Evolutionary conservation across 1,139 yeast species (phyloP).

Genomic region (Candida sp.): DNA sequence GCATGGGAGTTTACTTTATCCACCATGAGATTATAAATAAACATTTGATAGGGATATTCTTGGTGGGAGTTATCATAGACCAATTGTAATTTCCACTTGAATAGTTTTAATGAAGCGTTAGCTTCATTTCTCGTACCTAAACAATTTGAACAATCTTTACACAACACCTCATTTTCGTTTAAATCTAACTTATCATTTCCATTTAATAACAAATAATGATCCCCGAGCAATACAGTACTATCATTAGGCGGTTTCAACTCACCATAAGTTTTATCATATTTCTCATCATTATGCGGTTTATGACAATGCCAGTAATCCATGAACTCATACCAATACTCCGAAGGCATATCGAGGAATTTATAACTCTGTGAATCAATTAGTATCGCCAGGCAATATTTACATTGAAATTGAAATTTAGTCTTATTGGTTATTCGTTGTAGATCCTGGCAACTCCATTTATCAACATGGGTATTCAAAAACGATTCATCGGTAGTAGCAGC

Average conservation of each 20-base stretch:
- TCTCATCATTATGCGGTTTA: slow-evolving; percentile 53
- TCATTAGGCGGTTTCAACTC: slow-evolving; percentile 43
- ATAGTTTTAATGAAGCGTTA: slow-evolving; percentile 27
- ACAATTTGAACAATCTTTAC: slow-evolving; percentile 23
- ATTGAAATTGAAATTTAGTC: slow-evolving; percentile 31
- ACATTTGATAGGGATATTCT: slow-evolving; percentile 29
- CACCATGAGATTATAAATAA: slow-evolving; percentile 34
- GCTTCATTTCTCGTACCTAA: slow-evolving; percentile 31
- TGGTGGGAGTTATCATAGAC: slow-evolving; percentile 9
- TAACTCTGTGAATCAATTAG: slow-evolving; percentile 25
- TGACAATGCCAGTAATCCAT: slow-evolving; percentile 99
- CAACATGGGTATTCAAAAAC: slow-evolving; percentile 6
- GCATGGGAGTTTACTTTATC: slow-evolving; percentile 49
- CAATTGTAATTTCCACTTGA: slow-evolving; percentile 61
- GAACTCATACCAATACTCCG: slow-evolving; percentile 91
- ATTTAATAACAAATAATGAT: slow-evolving; percentile 50
- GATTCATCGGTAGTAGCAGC: not conserved
- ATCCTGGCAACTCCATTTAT: slow-evolving; percentile 40
- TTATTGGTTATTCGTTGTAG: slow-evolving; percentile 29
- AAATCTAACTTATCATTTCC: slow-evolving; percentile 11
- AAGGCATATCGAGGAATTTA: slow-evolving; percentile 68
- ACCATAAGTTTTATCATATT: slow-evolving; percentile 20
- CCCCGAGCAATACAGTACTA: slow-evolving; percentile 51
- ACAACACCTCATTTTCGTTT: slow-evolving; percentile 12
- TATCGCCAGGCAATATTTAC: slow-evolving; percentile 24